Evolutionary conservation across 1,284 basidiomycete genomes (phyloP).

Genomic region (Ceratobasidium sp.): DNA sequence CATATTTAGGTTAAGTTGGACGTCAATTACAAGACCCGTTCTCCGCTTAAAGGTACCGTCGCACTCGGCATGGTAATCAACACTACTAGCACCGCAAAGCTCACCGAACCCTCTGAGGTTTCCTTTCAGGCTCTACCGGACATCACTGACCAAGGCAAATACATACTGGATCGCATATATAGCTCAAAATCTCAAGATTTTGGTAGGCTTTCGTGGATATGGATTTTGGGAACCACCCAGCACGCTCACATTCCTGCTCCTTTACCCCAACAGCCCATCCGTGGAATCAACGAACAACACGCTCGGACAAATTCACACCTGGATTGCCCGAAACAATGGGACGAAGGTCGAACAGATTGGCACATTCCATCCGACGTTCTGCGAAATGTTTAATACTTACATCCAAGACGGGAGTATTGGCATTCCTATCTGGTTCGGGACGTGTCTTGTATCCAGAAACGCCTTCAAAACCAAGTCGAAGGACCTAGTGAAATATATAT

Average conservation of each 20-base stretch:
- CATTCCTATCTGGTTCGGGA: background rate
- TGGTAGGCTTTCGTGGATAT: slow-evolving; percentile 14
- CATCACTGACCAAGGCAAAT: background rate
- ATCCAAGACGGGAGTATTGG: background rate
- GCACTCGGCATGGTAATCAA: background rate
- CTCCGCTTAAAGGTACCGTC: background rate
- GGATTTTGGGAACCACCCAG: background rate
- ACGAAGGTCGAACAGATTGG: background rate
- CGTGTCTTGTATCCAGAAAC: background rate
- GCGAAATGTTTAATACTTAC: background rate
- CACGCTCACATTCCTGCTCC: background rate
- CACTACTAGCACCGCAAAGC: background rate
- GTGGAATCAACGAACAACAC: background rate
- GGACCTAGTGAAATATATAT: background rate
- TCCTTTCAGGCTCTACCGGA: background rate
- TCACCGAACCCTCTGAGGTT: background rate
- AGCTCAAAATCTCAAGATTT: too few species aligned
- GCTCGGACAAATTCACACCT: background rate
- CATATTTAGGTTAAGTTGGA: slow-evolving; percentile 11
- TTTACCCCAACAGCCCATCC: slow-evolving; percentile 10
- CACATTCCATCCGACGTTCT: slow-evolving; percentile 1
- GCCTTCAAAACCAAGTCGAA: background rate
- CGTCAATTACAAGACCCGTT: slow-evolving; percentile 14
- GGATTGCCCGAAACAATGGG: background rate
- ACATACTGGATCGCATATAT: background rate